Conservation (phyloP, 208 protist genomes). For the Vickermania ingenoplastis region DNA sequence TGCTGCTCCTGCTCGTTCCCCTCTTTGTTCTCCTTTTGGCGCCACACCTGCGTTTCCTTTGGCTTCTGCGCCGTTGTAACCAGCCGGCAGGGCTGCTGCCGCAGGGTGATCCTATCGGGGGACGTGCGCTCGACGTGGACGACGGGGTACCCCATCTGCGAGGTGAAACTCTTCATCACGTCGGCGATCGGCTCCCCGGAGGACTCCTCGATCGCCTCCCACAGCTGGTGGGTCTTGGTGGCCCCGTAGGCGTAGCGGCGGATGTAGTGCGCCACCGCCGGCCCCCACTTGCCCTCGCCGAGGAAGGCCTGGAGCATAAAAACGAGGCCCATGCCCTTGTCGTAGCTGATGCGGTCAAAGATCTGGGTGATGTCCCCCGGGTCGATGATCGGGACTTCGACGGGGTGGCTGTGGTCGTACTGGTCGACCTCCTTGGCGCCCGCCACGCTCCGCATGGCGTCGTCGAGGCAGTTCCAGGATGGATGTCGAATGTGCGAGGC, state of each 20-base stretch:
- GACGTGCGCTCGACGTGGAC: constrained; percentile 40
- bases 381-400: constrained; percentile 91
- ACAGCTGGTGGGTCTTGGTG: constrained; percentile 92
- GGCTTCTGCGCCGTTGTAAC: constrained; percentile 8
- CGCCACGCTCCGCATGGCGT: constrained; percentile 52
- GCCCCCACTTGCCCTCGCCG: constrained; percentile 77
- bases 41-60: not conserved
- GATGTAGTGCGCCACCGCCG: constrained; percentile 90
- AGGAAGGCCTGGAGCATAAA: constrained; percentile 90
- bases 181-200: constrained; percentile 72
- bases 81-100: constrained; percentile 62
- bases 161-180: constrained; percentile 90
- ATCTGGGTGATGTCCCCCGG: constrained; percentile 93
- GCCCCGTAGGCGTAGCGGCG: constrained; percentile 86
- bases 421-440: constrained; percentile 84
- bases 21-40: not conserved
- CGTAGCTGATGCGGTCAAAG: constrained; percentile 96
- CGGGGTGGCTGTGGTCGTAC: constrained; percentile 91
- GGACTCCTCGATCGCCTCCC: constrained; percentile 83
- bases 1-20: not conserved
- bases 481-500: constrained; percentile 67
- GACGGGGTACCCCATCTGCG: constrained; percentile 90
- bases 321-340: constrained; percentile 92
- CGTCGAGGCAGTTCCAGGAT: constrained; percentile 83
- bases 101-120: constrained; percentile 25